These are phyloP conservation scores for Solanum lycopersicoides DNA, from an alignment of 257 asterid species.

Conservation along the genomic window DNA sequence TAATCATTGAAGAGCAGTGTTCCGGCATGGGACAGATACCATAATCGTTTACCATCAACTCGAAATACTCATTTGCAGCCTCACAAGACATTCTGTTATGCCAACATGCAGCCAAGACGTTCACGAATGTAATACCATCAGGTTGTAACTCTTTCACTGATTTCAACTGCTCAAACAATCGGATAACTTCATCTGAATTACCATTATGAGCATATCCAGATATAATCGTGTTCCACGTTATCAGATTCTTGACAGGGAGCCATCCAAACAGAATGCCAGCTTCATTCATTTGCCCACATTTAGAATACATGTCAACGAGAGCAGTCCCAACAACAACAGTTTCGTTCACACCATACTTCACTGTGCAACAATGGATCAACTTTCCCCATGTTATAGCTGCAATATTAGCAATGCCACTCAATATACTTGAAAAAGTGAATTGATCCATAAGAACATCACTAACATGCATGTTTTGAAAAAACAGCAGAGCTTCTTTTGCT, in stretches of 20 bases:
- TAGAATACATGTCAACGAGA: slow-evolving; percentile 68
- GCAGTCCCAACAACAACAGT: slow-evolving; percentile 70
- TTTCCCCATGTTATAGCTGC: slow-evolving; percentile 46
- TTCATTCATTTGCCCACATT: slow-evolving; percentile 51
- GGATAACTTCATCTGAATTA: slow-evolving; percentile 29
- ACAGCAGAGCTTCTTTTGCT: slow-evolving; percentile 35
- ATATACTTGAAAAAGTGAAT: slow-evolving; percentile 64
- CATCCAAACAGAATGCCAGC: slow-evolving; percentile 33
- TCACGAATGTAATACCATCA: slow-evolving; percentile 60
- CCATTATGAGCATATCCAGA: slow-evolving; percentile 70
- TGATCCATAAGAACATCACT: slow-evolving; percentile 43
- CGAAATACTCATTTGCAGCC: slow-evolving; percentile 30
- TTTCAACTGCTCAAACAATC: slow-evolving; percentile 39
- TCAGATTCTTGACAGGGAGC: slow-evolving; percentile 48
- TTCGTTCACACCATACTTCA: slow-evolving; percentile 42
- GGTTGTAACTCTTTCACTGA: slow-evolving; percentile 28
- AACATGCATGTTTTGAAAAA: slow-evolving; percentile 49
- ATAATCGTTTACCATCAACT: slow-evolving; percentile 25
- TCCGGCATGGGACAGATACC: slow-evolving; percentile 47
- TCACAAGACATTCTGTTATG: slow-evolving; percentile 25
- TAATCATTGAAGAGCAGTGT: slow-evolving; percentile 60
- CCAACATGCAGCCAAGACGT: slow-evolving; percentile 63
- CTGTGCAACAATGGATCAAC: slow-evolving; percentile 41
- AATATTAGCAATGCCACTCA: slow-evolving; percentile 54
- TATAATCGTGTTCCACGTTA: slow-evolving; percentile 69